Evolutionary conservation across 2,329 filamentous ascomycete genomes (phyloP), one percentile per base, ranked within the genome.

Genomic region (Raffaelea albimanens): DNA sequence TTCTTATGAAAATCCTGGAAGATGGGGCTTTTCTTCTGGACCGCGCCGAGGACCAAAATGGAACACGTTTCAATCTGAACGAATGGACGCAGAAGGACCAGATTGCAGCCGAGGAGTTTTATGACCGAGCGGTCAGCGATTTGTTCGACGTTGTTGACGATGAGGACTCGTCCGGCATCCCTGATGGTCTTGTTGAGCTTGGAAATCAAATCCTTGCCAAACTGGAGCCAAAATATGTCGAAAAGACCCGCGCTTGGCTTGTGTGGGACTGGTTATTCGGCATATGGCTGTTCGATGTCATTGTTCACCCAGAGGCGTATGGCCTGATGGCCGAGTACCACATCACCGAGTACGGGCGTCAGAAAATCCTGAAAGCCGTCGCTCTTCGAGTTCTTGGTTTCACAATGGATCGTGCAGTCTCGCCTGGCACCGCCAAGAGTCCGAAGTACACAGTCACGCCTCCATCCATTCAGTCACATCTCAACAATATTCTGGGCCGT

Each of bases 191-290:
- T 19, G 68, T 96, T 59, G 84, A 89, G 59, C 78, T 98, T 55
- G 86, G 87, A 54, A 87, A 85, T 62, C 87, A 88, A 53, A 87
- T 96, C 50, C 69, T 95, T 40, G 75, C 76, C 50, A 89, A 89
- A 58, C 70, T 95, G 50, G 82, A 87, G 54, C 75, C 75, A 54
- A 82, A 84, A 55, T 78, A 78, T 54, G 80, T 86, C 52, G 82
- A 85, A 55, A 80, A 79, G 55, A 88, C 88, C 36, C 80, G 88
- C 52, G 82, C 82, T 56, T 94, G 90, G 70, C 77, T 97, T 55
- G 82, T 96, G 53, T 87, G 84, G 58, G 85, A 90, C 61, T 98
- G 91, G 82, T 82, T 96, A 52, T 95, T 97, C 63, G 85, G 88
- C 53, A 83, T 84, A 45, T 96, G 93, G 65, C 71, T 97, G 33